A percentile compares a stretch with the other conserved stretches of the same genome.
These are phyloP conservation scores for Isatis lusitanica DNA, from an alignment of 441 rosid genomes.

Conservation along the genomic window DNA sequence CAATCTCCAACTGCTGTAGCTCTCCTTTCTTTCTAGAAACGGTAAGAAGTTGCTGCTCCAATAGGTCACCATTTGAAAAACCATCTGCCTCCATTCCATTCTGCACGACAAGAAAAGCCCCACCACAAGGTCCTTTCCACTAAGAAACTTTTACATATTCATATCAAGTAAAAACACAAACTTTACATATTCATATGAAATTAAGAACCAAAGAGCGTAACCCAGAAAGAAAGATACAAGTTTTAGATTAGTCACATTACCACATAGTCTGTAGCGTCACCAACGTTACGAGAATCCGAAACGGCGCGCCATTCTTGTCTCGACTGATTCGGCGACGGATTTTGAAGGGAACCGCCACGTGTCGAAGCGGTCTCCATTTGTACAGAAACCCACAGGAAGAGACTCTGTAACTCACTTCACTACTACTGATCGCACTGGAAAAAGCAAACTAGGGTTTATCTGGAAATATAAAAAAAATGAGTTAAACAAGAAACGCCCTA, in stretches of 20 bases:
- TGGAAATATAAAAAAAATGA: background rate
- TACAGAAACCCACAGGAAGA: conserved; percentile 24
- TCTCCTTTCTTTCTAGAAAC: conserved; percentile 71
- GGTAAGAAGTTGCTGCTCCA: conserved; percentile 58
- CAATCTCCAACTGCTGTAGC: conserved; percentile 73
- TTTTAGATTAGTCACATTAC: conserved; percentile 8
- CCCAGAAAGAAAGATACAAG: background rate
- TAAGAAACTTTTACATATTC: background rate
- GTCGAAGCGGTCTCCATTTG: conserved; percentile 75
- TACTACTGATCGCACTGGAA: conserved; percentile 28
- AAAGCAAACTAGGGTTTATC: conserved; percentile 33
- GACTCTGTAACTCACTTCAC: no score
- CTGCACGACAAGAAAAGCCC: conserved; percentile 60
- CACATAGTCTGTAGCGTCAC: conserved; percentile 59
- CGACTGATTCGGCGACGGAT: conserved; percentile 52
- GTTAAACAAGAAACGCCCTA: background rate
- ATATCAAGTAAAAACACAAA: background rate
- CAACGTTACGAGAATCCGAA: conserved; percentile 66
- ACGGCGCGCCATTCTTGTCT: conserved; percentile 92
- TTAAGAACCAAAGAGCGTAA: background rate
- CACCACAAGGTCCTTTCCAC: conserved; percentile 19
- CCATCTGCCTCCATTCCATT: conserved; percentile 57
- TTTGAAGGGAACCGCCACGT: conserved; percentile 66
- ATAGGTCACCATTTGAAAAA: conserved; percentile 46
- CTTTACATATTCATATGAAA: background rate